Evolutionary conservation across 345 rosid species (phyloP).

Genomic region (Noccaea bulbosa): DNA sequence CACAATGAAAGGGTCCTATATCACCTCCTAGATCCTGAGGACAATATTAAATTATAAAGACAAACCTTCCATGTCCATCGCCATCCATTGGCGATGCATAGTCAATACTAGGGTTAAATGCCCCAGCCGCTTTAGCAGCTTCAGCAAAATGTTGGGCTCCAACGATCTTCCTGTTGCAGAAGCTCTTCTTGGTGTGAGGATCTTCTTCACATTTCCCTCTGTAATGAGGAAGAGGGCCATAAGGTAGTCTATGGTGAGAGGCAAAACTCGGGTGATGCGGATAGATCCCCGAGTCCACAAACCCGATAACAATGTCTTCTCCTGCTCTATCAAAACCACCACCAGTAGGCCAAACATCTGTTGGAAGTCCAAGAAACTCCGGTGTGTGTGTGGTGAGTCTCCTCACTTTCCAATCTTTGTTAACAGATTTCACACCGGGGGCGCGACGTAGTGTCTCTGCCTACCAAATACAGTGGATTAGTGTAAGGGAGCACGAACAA

Average conservation of each 20-base stretch:
- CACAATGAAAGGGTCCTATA: neutral
- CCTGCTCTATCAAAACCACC: conserved; percentile 98
- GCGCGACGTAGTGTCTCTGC: conserved; percentile 83
- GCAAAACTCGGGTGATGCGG: conserved; percentile 96
- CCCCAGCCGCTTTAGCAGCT: conserved; percentile 96
- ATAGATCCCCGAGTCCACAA: conserved; percentile 95
- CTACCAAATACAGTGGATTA: conserved; percentile 62
- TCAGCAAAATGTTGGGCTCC: conserved; percentile 99
- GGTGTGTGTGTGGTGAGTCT: conserved; percentile 98
- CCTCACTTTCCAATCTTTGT: conserved; percentile 97
- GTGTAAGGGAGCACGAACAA: conserved; percentile 47
- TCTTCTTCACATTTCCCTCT: conserved; percentile 95
- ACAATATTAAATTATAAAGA: neutral
- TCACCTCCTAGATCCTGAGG: neutral
- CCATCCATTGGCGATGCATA: conserved; percentile 98
- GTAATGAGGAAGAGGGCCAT: conserved; percentile 82
- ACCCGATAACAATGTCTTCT: conserved; percentile 93
- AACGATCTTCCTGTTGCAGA: conserved; percentile 94
- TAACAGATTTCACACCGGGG: conserved; percentile 83
- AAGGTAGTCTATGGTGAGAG: conserved; percentile 64
- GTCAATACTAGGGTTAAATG: conserved; percentile 84
- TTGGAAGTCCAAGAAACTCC: conserved; percentile 95
- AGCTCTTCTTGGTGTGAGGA: conserved; percentile 70
- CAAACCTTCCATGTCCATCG: conserved; percentile 99
- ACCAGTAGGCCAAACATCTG: conserved; percentile 99